Evolutionary conservation across 495 filamentous ascomycete genomes (phyloP).

Genomic region (Thozetella sp.): DNA sequence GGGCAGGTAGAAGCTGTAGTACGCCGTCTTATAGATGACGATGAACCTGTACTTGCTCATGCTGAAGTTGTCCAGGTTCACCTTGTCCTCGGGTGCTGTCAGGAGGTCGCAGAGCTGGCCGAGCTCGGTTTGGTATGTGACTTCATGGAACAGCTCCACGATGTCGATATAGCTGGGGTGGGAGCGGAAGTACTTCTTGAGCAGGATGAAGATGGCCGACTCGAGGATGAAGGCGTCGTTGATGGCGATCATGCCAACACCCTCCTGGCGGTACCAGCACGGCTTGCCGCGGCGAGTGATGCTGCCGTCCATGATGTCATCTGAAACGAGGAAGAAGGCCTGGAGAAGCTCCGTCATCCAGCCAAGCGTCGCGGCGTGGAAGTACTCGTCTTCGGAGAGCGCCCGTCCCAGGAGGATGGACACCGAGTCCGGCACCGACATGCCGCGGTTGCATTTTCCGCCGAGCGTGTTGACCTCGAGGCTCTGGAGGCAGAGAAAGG

Average conservation of each 20-base stretch:
- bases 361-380: slow-evolving; percentile 80
- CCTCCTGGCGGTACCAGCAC: slow-evolving; percentile 90
- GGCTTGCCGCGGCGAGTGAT: slow-evolving; percentile 91
- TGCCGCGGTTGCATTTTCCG: slow-evolving; percentile 98
- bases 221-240: slow-evolving; percentile 99
- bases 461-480: slow-evolving; percentile 85
- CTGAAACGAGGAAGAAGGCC: slow-evolving; percentile 97
- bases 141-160: slow-evolving; percentile 94
- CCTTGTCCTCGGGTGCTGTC: slow-evolving; percentile 90
- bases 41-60: slow-evolving; percentile 97
- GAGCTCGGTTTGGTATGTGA: slow-evolving; percentile 88
- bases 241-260: slow-evolving; percentile 92
- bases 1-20: slow-evolving; percentile 98
- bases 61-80: slow-evolving; percentile 91
- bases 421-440: slow-evolving; percentile 92
- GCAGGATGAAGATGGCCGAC: slow-evolving; percentile 81
- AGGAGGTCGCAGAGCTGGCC: slow-evolving; percentile 94
- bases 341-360: slow-evolving; percentile 98
- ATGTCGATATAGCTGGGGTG: slow-evolving; percentile 88
- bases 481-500: slow-evolving; percentile 47
- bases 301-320: slow-evolving; percentile 97
- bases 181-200: slow-evolving; percentile 88
- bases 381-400: slow-evolving; percentile 79
- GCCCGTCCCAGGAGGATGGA: slow-evolving; percentile 74
- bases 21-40: slow-evolving; percentile 98